Conservation (phyloP, 1,284 basidiomycete genomes). For the Moniliophthora roreri region DNA sequence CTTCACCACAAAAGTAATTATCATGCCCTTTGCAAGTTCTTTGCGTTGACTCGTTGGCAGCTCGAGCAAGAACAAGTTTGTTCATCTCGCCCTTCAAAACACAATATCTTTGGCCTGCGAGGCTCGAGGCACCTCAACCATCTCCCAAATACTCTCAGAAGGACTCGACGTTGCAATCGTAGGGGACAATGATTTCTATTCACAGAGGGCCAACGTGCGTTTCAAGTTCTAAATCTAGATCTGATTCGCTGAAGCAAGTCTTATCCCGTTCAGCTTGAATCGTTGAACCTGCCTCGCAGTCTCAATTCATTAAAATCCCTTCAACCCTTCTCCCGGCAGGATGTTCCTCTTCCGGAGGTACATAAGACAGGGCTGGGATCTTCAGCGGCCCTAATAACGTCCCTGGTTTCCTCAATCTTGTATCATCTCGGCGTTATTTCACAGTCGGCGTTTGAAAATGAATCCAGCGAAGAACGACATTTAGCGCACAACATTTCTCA, state of each 20-base stretch:
- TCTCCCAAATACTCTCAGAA: slow-evolving; percentile 44
- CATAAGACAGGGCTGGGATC: slow-evolving; percentile 99
- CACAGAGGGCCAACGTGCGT: slow-evolving; percentile 82
- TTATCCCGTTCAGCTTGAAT: slow-evolving; percentile 50
- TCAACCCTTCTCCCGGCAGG: slow-evolving; percentile 75
- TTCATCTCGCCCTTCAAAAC: slow-evolving; percentile 83
- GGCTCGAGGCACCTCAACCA: slow-evolving; percentile 43
- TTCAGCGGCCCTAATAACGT: slow-evolving; percentile 95
- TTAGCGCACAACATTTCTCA: slow-evolving; percentile 94
- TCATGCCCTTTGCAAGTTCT: not conserved
- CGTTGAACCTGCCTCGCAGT: slow-evolving; percentile 58
- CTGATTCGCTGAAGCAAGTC: too few relatives aligned
- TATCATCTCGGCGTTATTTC: slow-evolving; percentile 73
- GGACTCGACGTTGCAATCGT: slow-evolving; percentile 80
- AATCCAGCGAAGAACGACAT: slow-evolving; percentile 45
- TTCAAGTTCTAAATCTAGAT: too few relatives aligned
- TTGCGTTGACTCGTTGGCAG: slow-evolving; percentile 23
- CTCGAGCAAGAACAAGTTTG: slow-evolving; percentile 81
- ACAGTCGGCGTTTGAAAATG: slow-evolving; percentile 42
- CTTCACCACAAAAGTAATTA: slow-evolving; percentile 41
- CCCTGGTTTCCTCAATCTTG: slow-evolving; percentile 85
- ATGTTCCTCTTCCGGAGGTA: slow-evolving; percentile 71
- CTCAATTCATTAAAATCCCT: slow-evolving; percentile 63
- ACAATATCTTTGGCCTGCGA: slow-evolving; percentile 70
- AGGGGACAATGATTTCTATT: slow-evolving; percentile 98